Evolutionary conservation across 805 yeast species (phyloP).

Genomic region (Lipomyces orientalis): DNA sequence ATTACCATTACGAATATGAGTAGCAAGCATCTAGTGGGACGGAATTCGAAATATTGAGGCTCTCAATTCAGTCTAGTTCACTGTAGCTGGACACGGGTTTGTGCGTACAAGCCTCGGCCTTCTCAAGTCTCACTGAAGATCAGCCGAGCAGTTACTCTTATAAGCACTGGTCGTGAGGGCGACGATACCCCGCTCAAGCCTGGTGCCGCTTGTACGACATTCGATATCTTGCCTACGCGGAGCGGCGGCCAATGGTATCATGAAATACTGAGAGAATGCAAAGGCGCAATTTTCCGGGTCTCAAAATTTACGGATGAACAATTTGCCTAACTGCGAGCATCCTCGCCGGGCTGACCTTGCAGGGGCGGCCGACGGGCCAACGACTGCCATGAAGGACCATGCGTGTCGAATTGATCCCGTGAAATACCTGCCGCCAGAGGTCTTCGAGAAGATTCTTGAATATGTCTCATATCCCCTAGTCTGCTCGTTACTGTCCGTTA

Average conservation of each 20-base stretch:
- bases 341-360: not conserved
- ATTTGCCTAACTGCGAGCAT: not conserved
- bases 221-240: not conserved
- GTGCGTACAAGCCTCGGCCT: not conserved
- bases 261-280: not conserved
- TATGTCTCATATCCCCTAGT: conserved; percentile 24
- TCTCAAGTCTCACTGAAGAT: not conserved
- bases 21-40: not conserved
- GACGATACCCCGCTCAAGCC: not conserved
- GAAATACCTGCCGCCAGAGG: conserved; percentile 23
- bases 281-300: not conserved
- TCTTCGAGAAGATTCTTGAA: conserved; percentile 21
- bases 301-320: not conserved
- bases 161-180: not conserved
- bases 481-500: conserved; percentile 4
- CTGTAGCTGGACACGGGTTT: not conserved
- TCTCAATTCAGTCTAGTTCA: not conserved
- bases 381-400: not conserved
- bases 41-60: not conserved
- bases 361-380: not conserved
- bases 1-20: not conserved
- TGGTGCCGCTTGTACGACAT: not conserved
- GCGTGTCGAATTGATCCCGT: conserved; percentile 20
- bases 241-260: not conserved
- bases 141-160: not conserved